Evolutionary conservation across 805 yeast species (phyloP).

Genomic region (Zygoascus flipseniorum): DNA sequence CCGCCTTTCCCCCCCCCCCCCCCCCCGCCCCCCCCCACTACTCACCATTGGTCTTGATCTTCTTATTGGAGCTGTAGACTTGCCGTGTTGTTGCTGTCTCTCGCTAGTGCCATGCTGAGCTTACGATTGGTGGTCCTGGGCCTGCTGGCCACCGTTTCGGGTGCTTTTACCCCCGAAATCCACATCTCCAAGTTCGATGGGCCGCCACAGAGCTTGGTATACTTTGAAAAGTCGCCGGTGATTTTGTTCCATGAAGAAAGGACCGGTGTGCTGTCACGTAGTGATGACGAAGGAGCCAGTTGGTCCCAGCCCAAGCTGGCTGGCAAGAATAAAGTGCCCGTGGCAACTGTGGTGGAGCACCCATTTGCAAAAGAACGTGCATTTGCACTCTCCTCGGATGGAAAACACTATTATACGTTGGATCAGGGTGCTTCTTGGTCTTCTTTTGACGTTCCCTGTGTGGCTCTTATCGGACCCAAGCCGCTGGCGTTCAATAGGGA

Average conservation of each 20-base stretch:
- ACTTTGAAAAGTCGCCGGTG: constrained; percentile 29
- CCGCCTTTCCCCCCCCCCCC: no score
- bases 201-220: constrained; percentile 21
- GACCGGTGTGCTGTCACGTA: constrained; percentile 31
- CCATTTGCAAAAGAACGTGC: constrained; percentile 34
- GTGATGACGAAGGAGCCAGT: constrained; percentile 39
- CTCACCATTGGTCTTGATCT: no score
- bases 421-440: constrained; percentile 38
- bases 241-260: constrained; percentile 14
- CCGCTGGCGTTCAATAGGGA: constrained; percentile 33
- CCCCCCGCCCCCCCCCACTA: no score
- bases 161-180: constrained; percentile 13
- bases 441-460: constrained; percentile 26
- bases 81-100: not conserved
- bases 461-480: constrained; percentile 20
- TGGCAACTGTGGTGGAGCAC: constrained; percentile 29
- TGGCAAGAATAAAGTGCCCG: constrained; percentile 26
- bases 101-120: not conserved
- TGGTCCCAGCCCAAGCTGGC: constrained; percentile 34
- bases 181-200: constrained; percentile 4
- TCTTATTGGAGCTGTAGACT: no score
- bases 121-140: not conserved
- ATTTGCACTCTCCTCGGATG: constrained; percentile 29
- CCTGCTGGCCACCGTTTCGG: not conserved
- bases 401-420: constrained; percentile 32